phyloP scores from a whole-genome alignment of 2,329 filamentous ascomycete genomes.

The Aspergillus uvarum region DNA sequence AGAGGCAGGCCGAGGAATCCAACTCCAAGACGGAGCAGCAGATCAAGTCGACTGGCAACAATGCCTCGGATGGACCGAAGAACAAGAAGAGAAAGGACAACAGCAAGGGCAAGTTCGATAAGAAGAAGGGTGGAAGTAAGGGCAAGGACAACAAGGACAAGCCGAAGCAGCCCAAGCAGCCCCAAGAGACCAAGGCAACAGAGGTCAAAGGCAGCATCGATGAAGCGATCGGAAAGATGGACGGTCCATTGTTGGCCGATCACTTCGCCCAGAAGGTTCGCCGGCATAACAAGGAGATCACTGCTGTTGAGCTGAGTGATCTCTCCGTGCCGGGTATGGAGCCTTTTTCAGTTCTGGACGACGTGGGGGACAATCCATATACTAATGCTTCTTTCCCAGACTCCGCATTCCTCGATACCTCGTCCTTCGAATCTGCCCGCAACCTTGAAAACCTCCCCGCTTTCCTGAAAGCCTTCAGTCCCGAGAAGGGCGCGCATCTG shows the following conservation, averaged over 20 bases:
- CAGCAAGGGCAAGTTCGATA: conserved; percentile 12
- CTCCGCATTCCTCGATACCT: conserved; percentile 75
- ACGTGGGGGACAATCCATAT: background rate
- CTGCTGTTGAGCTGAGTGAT: conserved; percentile 79
- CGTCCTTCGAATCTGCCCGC: conserved; percentile 66
- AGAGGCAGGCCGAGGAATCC: conserved; percentile 37
- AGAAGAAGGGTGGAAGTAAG: conserved; percentile 2
- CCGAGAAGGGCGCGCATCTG: conserved; percentile 59
- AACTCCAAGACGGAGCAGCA: conserved; percentile 31
- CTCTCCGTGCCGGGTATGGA: conserved; percentile 72
- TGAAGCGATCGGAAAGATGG: conserved; percentile 76
- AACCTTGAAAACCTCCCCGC: conserved; percentile 70
- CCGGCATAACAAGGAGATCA: conserved; percentile 77
- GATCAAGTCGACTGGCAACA: conserved; percentile 18
- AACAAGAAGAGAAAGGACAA: conserved; percentile 34
- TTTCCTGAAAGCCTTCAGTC: conserved; percentile 67
- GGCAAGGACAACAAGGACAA: conserved; percentile 21
- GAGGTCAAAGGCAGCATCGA: conserved; percentile 75
- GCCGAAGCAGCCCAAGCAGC: conserved; percentile 24
- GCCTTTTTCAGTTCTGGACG: background rate
- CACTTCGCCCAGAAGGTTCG: conserved; percentile 77
- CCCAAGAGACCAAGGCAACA: conserved; percentile 29
- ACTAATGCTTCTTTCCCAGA: conserved; percentile 49
- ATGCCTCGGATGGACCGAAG: conserved; percentile 26
- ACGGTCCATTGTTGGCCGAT: conserved; percentile 78